These are phyloP conservation scores for Salmacisia buchloeana DNA, from an alignment of 1,284 basidiomycete genomes.

Conservation along the genomic window DNA sequence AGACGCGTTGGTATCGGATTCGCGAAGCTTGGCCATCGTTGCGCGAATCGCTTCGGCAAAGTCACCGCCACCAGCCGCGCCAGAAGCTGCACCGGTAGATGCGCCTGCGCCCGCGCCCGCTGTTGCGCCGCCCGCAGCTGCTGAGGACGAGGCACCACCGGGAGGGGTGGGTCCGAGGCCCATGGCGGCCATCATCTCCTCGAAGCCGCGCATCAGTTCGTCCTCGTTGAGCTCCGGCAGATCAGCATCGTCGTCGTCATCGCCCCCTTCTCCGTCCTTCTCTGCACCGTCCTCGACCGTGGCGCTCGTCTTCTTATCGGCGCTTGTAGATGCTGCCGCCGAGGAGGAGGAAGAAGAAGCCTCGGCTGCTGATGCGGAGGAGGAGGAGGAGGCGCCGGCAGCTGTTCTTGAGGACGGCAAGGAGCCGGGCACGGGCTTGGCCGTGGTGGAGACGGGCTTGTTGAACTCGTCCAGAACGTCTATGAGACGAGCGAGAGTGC, in stretches of 20 bases:
- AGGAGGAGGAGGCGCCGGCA: constrained; percentile 23
- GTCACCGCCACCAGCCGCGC: constrained; percentile 29
- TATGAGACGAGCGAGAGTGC: constrained; percentile 29
- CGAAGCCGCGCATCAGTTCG: constrained; percentile 48
- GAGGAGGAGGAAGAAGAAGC: constrained; percentile 27
- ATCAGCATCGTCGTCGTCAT: constrained; percentile 52
- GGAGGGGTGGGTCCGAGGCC: constrained; percentile 16
- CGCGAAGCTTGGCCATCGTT: constrained; percentile 73
- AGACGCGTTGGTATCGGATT: constrained; percentile 59
- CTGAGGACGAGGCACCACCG: constrained; percentile 8
- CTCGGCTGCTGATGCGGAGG: constrained; percentile 29
- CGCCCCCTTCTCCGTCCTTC: constrained; percentile 35
- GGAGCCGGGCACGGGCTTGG: constrained; percentile 36
- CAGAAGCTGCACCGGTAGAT: constrained; percentile 13
- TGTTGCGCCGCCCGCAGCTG: constrained; percentile 17
- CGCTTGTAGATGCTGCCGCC: not conserved
- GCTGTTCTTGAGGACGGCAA: constrained; percentile 40
- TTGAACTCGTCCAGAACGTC: constrained; percentile 59
- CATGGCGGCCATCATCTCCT: constrained; percentile 43
- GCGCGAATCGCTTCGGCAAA: constrained; percentile 74
- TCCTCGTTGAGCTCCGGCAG: constrained; percentile 33
- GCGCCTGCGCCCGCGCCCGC: constrained; percentile 18
- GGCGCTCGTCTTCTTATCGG: not conserved
- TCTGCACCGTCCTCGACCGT: constrained; percentile 7
- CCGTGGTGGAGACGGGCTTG: constrained; percentile 24